phyloP scores from a whole-genome alignment of 148 eudicot genomes.

The Rhododendron vialii region DNA sequence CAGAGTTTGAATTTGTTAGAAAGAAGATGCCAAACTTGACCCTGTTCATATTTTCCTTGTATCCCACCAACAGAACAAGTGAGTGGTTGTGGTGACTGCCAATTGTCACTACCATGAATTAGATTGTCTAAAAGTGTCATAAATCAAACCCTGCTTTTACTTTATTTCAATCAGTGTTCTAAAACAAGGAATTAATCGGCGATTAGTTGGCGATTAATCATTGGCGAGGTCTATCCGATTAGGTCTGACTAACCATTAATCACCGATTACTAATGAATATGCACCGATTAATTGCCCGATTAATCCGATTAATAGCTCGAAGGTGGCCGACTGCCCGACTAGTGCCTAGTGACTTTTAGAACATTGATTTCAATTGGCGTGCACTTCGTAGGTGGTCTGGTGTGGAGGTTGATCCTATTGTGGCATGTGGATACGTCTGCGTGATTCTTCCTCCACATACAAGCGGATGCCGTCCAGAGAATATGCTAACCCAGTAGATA shows the following conservation, averaged over 20 bases:
- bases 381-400: slow-evolving; percentile 16
- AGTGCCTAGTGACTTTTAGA: too few species aligned
- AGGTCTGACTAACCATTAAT: too few species aligned
- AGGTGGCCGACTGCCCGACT: too few species aligned
- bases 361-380: background rate
- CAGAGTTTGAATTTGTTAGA: background rate
- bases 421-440: slow-evolving; percentile 31
- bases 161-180: too few species aligned
- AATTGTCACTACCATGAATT: background rate
- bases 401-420: slow-evolving; percentile 6
- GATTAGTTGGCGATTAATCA: too few species aligned
- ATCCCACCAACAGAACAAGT: background rate
- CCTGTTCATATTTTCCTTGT: too few species aligned
- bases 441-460: slow-evolving; percentile 51
- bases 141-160: background rate
- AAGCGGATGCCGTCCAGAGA: slow-evolving; percentile 72
- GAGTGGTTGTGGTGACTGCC: background rate
- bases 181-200: too few species aligned
- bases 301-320: too few species aligned
- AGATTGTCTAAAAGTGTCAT: background rate
- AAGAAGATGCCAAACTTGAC: background rate
- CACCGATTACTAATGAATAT: too few species aligned
- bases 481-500: slow-evolving; percentile 34
- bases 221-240: too few species aligned
- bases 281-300: too few species aligned